Base-by-base conservation (phyloP, 768 basidiomycete genomes). In the Austroboletus festivus region DNA sequence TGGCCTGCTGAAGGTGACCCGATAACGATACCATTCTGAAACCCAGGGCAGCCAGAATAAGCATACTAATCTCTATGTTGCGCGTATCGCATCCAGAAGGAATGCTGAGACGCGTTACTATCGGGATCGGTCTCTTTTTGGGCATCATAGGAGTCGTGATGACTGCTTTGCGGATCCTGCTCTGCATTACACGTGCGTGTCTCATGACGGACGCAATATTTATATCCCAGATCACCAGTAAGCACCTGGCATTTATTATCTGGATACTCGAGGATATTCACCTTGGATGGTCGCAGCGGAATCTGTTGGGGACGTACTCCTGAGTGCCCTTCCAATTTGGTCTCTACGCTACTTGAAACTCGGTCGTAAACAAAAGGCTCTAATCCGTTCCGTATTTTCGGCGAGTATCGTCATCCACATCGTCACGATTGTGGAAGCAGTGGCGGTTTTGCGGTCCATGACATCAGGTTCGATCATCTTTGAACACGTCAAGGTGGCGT, bases 31-130 rank as follows among this genome's bases (percentile, higher is more conserved):
- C 11, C 12, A 43, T 19, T 38, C 28, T 13, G 33, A 16, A 39
- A 11, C n/a, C 15, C 26, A 65, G 65, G 65, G 22, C 56, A 2
- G 39, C 51, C 4, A 58, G 65, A 16, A 47, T 65, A 35, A 65
- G 64, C 18, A 53, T 65, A 16, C 42, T 67, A 34, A 22, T 42
- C 3, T 58, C 58, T 8, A 54, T 65, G 19, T 37, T 64, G 18
- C 60, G 60, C 21, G 47, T 65, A 3, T 53, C 48, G 19, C 48
- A 41, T 21, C 65, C 63, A 1, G 41, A 55, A 24, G 57, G 44
- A 5, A 42, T 13, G 4, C 48, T 33, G 18, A 57, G 35, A 48
- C 20, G 12, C 11, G 12, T 54, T 19, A 24, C 47, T 16, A 19
- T 51, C 31, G 40, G 35, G 9, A 35, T 52, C 31, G 62, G 58